Evolutionary conservation across 441 rosid species (phyloP), one percentile per base, ranked within the genome.

Genomic region (Adansonia gregorii): DNA sequence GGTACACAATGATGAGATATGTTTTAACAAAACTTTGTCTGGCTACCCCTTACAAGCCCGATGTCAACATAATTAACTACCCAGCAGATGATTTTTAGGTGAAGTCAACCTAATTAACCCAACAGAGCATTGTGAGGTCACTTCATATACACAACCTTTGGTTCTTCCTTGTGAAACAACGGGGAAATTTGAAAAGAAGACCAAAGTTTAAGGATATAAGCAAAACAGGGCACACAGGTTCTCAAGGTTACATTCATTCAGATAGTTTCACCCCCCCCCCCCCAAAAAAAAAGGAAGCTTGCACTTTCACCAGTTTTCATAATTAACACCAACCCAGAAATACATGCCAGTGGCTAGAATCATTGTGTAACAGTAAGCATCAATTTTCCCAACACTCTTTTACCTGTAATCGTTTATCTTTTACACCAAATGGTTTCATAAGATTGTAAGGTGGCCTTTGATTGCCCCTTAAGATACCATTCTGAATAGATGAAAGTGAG

Each of bases 401-500:
- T 79, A 92, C 98, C 92, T 81, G 84, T n/a, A 54, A 80, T 59
- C 94, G 92, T 81, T 83, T 91, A 73, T 93, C 97, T 64, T 84
- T 89, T 78, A 82, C 88, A 69, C 90, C 81, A 75, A 94, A 94
- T 55, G 95, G 90, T 81, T 93, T 93, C 90, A 86, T 82, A 66
- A 92, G 88, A 87, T 82, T 88, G 87, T 87, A 93, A 6, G 95
- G 95, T 0, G 92, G 93, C 52, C 92, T 85, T 73, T 92, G 95
- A 79, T 92, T 94, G 76, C 88, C 86, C 86, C 98, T 85, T 79
- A 94, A 79, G 81, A 90, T 87, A 75, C 97, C 97, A 83, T 93
- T 93, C 85, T 92, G 93, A 79, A 94, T 93, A 48, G 92, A 88
- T 1, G 93, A 93, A 63, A 94, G 94, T 0, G 98, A 94, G 83